Conservation (phyloP, 2,329 filamentous ascomycete species). For the Monosporascus sp. region DNA sequence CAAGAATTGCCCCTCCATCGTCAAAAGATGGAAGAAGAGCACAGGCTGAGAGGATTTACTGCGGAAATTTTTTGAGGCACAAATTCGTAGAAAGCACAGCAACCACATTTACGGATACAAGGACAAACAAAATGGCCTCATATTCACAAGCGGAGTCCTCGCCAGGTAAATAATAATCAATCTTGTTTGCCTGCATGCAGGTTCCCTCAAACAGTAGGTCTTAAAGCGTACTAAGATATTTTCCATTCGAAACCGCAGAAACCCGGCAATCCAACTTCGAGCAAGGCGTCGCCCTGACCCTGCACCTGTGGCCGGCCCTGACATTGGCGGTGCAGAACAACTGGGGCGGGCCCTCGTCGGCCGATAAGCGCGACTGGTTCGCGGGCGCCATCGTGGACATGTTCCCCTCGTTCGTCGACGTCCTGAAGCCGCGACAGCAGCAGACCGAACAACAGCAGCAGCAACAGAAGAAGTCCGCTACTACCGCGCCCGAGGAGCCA, state of each 20-base stretch:
- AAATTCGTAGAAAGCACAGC: neutral
- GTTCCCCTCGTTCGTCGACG: constrained; percentile 59
- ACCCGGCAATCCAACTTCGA: constrained; percentile 67
- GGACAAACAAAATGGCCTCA: constrained; percentile 7
- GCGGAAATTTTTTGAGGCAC: too few species aligned
- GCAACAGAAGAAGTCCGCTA: constrained; percentile 10
- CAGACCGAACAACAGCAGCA: constrained; percentile 7
- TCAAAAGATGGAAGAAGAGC: neutral
- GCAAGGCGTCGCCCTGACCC: constrained; percentile 75
- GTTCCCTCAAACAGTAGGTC: too few species aligned
- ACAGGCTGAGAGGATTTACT: neutral
- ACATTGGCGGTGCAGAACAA: constrained; percentile 79
- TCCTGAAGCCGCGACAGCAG: constrained; percentile 19
- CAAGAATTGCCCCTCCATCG: constrained; percentile 14
- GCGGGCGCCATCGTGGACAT: constrained; percentile 82
- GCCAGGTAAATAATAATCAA: constrained; percentile 16
- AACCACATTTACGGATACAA: neutral
- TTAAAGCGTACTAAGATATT: too few species aligned
- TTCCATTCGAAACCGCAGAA: constrained; percentile 29
- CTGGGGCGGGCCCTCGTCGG: constrained; percentile 79
- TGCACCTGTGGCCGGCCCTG: constrained; percentile 85
- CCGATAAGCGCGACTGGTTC: constrained; percentile 95
- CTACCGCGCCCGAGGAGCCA: constrained; percentile 40
- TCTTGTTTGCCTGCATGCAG: neutral
- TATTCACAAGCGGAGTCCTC: constrained; percentile 16